A percentile compares a stretch with the other conserved stretches of the same genome.
Conservation (phyloP, 225 moss, liverwort and hornwort genomes). For the Neckera pumila region DNA sequence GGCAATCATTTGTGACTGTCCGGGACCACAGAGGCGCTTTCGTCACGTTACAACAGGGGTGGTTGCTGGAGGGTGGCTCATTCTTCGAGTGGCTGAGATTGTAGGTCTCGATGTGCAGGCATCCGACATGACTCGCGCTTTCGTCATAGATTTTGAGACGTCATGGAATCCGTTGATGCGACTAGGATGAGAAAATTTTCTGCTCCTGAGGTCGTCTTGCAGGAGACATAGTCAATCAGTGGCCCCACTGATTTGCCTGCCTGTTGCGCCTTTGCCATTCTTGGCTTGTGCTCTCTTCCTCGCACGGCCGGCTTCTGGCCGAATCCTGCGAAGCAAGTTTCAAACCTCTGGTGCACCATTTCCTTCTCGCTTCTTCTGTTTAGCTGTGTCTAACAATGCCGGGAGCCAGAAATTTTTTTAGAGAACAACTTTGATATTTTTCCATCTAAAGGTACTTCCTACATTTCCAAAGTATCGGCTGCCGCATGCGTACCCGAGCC, state of each 20-base stretch:
- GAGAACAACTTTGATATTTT: not conserved
- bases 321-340: not conserved
- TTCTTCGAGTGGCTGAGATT: not conserved
- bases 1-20: not conserved
- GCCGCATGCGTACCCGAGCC: not conserved
- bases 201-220: not conserved
- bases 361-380: not conserved
- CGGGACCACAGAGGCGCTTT: not conserved
- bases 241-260: not conserved
- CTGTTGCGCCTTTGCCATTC: not conserved
- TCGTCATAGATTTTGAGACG: not conserved
- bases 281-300: not conserved
- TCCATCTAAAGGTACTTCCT: not conserved
- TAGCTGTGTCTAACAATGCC: not conserved
- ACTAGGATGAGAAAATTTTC: not conserved
- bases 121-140: not conserved
- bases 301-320: not conserved
- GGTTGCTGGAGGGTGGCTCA: not conserved
- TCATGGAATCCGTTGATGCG: not conserved
- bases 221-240: conserved; percentile 5
- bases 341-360: not conserved
- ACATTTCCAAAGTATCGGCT: not conserved
- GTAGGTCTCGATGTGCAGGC: not conserved
- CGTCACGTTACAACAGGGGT: not conserved
- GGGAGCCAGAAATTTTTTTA: not conserved